A percentile compares a stretch with the other conserved stretches of the same genome.
Conservation (phyloP, 1,284 basidiomycete species). For the Trichosporon coremiiforme region DNA sequence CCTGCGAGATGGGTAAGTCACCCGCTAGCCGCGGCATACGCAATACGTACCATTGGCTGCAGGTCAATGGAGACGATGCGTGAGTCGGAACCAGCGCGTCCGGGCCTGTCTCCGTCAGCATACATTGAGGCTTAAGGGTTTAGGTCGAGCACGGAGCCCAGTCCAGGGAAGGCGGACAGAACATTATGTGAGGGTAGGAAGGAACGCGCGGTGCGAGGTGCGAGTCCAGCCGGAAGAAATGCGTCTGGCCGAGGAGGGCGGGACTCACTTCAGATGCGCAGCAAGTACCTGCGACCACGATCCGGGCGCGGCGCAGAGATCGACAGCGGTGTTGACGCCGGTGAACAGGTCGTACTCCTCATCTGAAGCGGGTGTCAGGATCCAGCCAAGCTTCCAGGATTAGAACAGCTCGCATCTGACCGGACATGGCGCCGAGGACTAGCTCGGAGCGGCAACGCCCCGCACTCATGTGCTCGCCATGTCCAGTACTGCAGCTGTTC, state of each 20-base stretch:
- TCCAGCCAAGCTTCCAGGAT: neutral
- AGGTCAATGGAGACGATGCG: conserved; percentile 62
- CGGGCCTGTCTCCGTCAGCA: conserved; percentile 19
- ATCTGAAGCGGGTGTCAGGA: conserved; percentile 42
- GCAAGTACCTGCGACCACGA: conserved; percentile 55
- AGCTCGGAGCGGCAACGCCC: neutral
- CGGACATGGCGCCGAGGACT: neutral
- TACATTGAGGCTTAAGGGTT: neutral
- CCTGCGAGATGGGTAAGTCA: conserved; percentile 43
- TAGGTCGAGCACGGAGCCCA: neutral
- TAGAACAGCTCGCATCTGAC: neutral
- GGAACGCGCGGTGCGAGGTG: conserved; percentile 11
- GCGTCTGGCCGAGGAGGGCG: too few species aligned
- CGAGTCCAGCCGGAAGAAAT: neutral
- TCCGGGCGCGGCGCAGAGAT: conserved; percentile 64
- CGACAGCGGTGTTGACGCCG: conserved; percentile 58
- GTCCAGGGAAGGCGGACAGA: conserved; percentile 5
- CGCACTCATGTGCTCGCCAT: neutral
- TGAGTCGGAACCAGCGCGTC: conserved; percentile 25
- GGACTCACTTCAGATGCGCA: conserved; percentile 51
- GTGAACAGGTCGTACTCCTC: conserved; percentile 61
- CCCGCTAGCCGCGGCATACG: neutral
- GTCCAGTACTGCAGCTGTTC: neutral
- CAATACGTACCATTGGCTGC: conserved; percentile 60
- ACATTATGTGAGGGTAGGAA: conserved; percentile 24